phyloP scores from a whole-genome alignment of 371 early-diverging fungal species.

The Actinomortierella ambigua region DNA sequence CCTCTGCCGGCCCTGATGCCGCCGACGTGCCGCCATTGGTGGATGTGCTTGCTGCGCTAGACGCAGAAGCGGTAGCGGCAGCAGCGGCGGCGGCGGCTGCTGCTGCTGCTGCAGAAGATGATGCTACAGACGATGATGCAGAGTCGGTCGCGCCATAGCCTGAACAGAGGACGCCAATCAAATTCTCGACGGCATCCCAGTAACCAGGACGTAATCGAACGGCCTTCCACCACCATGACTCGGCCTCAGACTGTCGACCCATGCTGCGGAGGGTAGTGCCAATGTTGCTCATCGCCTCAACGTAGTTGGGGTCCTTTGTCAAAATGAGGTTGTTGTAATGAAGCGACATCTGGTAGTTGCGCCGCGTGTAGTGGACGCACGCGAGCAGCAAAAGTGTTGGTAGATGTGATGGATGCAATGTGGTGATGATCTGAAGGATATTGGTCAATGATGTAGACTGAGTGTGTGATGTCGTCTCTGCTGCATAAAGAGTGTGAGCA shows the following conservation, averaged over 20 bases:
- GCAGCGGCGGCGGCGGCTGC: constrained; percentile 7
- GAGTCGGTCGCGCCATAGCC: constrained; percentile 28
- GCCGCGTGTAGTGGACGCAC: constrained; percentile 85
- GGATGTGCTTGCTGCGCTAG: constrained; percentile 2
- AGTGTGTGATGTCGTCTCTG: constrained; percentile 58
- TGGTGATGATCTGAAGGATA: constrained; percentile 68
- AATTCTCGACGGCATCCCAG: constrained; percentile 92
- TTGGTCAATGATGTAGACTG: constrained; percentile 55
- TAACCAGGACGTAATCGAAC: constrained; percentile 86
- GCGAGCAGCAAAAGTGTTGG: constrained; percentile 86
- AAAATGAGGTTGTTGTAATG: constrained; percentile 83
- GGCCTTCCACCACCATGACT: constrained; percentile 87
- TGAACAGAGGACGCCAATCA: constrained; percentile 81
- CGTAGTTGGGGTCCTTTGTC: constrained; percentile 79
- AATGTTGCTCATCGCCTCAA: constrained; percentile 92
- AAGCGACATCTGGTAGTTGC: constrained; percentile 72
- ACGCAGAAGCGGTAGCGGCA: constrained; percentile 5
- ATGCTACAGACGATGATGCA: background rate
- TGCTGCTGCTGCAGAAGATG: constrained; percentile 18
- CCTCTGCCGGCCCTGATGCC: constrained; percentile 1
- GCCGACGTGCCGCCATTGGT: constrained; percentile 11
- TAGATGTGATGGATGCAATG: constrained; percentile 70
- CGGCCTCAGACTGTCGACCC: constrained; percentile 76
- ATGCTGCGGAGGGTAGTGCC: constrained; percentile 87
- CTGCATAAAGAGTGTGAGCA: constrained; percentile 69